Base-by-base conservation (phyloP, 805 yeast genomes). In the Nakazawaea sp. region DNA sequence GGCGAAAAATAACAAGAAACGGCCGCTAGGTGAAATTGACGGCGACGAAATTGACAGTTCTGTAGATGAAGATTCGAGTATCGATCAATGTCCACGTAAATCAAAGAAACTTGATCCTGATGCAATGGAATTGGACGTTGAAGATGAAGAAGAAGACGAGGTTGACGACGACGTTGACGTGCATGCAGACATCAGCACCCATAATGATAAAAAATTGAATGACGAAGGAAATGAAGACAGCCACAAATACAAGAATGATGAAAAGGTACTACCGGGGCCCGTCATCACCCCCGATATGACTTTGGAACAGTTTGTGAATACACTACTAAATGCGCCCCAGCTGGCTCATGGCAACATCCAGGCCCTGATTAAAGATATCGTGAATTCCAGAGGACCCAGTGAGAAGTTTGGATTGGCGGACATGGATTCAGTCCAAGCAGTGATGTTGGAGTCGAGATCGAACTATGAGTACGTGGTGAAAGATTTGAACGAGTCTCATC, bases 331-430 rank as follows among this genome's bases (percentile, higher is more conserved):
- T 4, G 38, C 33, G 3, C 38, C 38, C 10, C 12, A 19, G 13
- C 21, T 18, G 9, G 18, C 30, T 17, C 23, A 30, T 11, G 10
- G 19, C 2, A 35, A 17, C 30, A 30, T 35, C 12, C n/a, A 23
- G 5, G n/a, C 6, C 4, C 20, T 35, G 12, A 10, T 35, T 4
- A 18, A 19, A 13, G 32, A 35, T 17, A 24, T 35, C 19, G 19
- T 30, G 4, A 28, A 24, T 30, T 12, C 38, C 6, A 30, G 38
- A 30, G 38, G 23, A 18, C 29, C 17, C n/a, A n/a, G n/a, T n/a
- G n/a, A n/a, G n/a, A n/a, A n/a, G n/a, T n/a, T n/a, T n/a, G n/a
- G n/a, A n/a, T n/a, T n/a, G n/a, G n/a, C n/a, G n/a, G n/a, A n/a
- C n/a, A n/a, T n/a, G n/a, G n/a, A n/a, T n/a, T n/a, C n/a, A n/a